These are phyloP conservation scores for Backusella liffmaniae DNA, from an alignment of 192 early-diverging fungal species.

Conservation along the genomic window DNA sequence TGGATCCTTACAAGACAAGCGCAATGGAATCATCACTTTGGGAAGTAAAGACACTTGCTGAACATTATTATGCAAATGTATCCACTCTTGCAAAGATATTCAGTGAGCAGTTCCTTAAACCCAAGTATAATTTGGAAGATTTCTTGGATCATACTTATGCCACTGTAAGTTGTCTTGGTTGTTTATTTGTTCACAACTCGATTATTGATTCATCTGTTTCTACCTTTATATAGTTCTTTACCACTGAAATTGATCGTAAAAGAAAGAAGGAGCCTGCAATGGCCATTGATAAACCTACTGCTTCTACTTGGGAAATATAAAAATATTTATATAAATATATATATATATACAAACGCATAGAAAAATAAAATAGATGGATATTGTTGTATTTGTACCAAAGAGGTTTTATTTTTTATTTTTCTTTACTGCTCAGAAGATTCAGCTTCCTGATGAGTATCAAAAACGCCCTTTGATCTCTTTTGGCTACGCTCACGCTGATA, in stretches of 20 bases:
- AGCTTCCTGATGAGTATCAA: conserved; percentile 35
- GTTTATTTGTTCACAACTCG: neutral
- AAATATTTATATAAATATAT: neutral
- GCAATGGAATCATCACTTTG: conserved; percentile 90
- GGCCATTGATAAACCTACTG: conserved; percentile 52
- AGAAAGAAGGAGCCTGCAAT: conserved; percentile 64
- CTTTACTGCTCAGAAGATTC: neutral
- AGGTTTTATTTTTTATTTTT: neutral
- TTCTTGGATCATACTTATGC: conserved; percentile 92
- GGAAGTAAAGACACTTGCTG: conserved; percentile 87
- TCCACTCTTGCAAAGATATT: conserved; percentile 84
- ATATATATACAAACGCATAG: neutral
- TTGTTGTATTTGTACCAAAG: neutral
- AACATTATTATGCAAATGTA: conserved; percentile 88
- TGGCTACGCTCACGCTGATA: conserved; percentile 81
- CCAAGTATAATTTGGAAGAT: conserved; percentile 88
- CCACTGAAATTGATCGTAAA: conserved; percentile 55
- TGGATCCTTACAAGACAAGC: conserved; percentile 74
- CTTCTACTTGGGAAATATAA: conserved; percentile 20
- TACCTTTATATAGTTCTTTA: conserved; percentile 50
- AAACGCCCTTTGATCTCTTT: conserved; percentile 46
- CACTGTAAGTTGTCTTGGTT: conserved; percentile 38
- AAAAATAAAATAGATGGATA: neutral
- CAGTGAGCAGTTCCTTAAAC: conserved; percentile 84
- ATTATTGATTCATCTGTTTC: neutral